Percentiles rank a stretch among this genome's conserved stretches.
These are phyloP conservation scores for Botryosphaeria dothidea DNA, from an alignment of 2,329 filamentous ascomycete species.

Conservation along the genomic window DNA sequence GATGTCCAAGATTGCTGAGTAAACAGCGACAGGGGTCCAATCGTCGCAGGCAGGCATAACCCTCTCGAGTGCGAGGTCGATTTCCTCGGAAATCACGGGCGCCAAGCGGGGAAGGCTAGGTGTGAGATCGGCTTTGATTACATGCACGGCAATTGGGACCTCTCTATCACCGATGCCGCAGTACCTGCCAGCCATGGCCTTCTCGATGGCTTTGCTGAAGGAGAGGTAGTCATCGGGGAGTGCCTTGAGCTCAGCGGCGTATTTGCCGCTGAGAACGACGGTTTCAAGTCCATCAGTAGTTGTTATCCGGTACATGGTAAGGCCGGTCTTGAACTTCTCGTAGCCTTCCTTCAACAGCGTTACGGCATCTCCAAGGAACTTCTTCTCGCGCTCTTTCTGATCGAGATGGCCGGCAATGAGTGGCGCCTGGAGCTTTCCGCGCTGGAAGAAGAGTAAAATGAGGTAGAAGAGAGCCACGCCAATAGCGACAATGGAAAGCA, in stretches of 20 bases:
- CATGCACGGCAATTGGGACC: conserved; percentile 21
- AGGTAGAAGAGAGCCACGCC: conserved; percentile 1
- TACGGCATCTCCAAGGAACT: background rate
- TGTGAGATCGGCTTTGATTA: conserved; percentile 36
- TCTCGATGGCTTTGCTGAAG: conserved; percentile 30
- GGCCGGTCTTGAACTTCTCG: conserved; percentile 7
- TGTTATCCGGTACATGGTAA: conserved; percentile 17
- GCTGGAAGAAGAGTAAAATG: background rate
- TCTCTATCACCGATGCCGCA: background rate
- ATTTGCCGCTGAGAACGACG: conserved; percentile 30
- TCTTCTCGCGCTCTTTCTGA: conserved; percentile 13
- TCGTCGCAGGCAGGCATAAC: conserved; percentile 34
- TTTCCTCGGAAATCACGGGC: conserved; percentile 30
- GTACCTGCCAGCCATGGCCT: conserved; percentile 24
- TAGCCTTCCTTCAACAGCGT: conserved; percentile 17
- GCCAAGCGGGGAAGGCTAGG: conserved; percentile 35
- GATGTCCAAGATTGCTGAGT: conserved; percentile 45
- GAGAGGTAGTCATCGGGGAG: conserved; percentile 35
- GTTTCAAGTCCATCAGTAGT: conserved; percentile 20
- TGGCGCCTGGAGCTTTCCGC: conserved; percentile 1
- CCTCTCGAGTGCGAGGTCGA: conserved; percentile 30
- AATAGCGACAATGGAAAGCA: background rate
- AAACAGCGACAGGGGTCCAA: conserved; percentile 42
- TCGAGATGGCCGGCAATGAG: conserved; percentile 5
- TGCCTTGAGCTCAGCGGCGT: conserved; percentile 35